Conservation (phyloP, 345 rosid genomes). For the Eucalyptus tenuipes region DNA sequence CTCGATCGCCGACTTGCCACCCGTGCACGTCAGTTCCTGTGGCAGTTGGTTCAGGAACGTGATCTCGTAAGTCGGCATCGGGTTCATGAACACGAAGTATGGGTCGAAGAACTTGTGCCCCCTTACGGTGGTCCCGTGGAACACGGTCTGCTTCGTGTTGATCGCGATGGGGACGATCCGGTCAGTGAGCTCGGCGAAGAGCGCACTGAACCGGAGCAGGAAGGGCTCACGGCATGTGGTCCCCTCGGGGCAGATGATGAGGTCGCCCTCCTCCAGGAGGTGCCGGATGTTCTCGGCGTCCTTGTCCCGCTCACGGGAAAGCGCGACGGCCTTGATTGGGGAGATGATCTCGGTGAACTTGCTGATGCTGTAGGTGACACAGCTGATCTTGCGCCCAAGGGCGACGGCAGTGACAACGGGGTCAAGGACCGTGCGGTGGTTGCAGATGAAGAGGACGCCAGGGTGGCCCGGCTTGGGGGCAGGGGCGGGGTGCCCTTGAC, state of each 20-base stretch:
- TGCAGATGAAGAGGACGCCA: slow-evolving; percentile 83
- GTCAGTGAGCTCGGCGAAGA: slow-evolving; percentile 83
- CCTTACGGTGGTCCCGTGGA: slow-evolving; percentile 72
- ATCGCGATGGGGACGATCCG: slow-evolving; percentile 88
- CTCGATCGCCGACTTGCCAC: slow-evolving; percentile 78
- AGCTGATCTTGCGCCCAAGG: slow-evolving; percentile 76
- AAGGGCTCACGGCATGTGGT: slow-evolving; percentile 94
- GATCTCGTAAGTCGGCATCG: slow-evolving; percentile 77
- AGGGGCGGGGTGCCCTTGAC: slow-evolving; percentile 76
- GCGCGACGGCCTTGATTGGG: slow-evolving; percentile 84
- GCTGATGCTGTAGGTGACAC: slow-evolving; percentile 94
- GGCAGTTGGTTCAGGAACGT: slow-evolving; percentile 88
- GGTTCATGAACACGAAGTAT: slow-evolving; percentile 4
- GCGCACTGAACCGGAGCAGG: slow-evolving; percentile 78
- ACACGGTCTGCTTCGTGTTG: slow-evolving; percentile 63
- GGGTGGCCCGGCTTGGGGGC: slow-evolving; percentile 47
- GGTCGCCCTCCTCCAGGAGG: slow-evolving; percentile 76
- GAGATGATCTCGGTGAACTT: slow-evolving; percentile 78
- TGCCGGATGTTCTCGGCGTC: slow-evolving; percentile 71
- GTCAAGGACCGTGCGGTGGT: slow-evolving; percentile 80
- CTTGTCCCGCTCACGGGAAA: slow-evolving; percentile 69
- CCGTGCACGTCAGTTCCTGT: slow-evolving; percentile 56
- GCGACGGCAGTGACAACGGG: slow-evolving; percentile 80
- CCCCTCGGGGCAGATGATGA: slow-evolving; percentile 93
- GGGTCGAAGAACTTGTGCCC: slow-evolving; percentile 7